phyloP scores from a whole-genome alignment of 148 eudicot genomes.

The Silene uniflora region DNA sequence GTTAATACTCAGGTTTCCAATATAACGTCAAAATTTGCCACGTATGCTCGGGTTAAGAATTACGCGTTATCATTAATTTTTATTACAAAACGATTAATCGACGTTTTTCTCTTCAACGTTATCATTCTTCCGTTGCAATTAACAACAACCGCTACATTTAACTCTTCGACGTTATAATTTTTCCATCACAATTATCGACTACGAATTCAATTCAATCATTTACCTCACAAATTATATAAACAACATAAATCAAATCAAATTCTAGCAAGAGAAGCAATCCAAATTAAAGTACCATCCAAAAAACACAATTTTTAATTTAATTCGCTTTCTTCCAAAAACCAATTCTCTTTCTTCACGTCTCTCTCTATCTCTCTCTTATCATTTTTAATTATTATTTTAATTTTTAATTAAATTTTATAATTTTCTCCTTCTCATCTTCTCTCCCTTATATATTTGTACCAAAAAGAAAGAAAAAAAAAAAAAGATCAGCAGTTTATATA shows the following conservation, averaged over 20 bases:
- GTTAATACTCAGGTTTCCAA: too few species aligned
- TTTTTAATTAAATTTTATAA: slow-evolving; percentile 8
- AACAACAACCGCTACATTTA: too few species aligned
- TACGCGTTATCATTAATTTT: too few species aligned
- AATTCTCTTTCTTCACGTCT: slow-evolving; percentile 43
- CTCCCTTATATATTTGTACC: not conserved
- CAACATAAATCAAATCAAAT: not conserved
- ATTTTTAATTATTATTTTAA: slow-evolving; percentile 1
- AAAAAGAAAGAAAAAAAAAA: not conserved
- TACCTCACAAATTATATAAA: not conserved
- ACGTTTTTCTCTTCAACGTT: too few species aligned
- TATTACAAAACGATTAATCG: too few species aligned
- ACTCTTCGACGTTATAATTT: too few species aligned
- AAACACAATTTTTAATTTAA: not conserved
- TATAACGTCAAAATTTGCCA: too few species aligned
- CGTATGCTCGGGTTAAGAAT: too few species aligned
- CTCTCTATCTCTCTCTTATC: slow-evolving; percentile 17
- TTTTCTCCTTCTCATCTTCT: not conserved
- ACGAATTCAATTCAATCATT: not conserved
- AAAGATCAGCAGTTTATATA: slow-evolving; percentile 6
- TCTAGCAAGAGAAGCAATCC: not conserved
- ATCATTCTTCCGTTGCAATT: too few species aligned
- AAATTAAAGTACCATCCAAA: not conserved
- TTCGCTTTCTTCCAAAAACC: not conserved
- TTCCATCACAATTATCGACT: not conserved